Evolutionary conservation across 441 rosid species (phyloP).

Genomic region (Syzygium malaccense): DNA sequence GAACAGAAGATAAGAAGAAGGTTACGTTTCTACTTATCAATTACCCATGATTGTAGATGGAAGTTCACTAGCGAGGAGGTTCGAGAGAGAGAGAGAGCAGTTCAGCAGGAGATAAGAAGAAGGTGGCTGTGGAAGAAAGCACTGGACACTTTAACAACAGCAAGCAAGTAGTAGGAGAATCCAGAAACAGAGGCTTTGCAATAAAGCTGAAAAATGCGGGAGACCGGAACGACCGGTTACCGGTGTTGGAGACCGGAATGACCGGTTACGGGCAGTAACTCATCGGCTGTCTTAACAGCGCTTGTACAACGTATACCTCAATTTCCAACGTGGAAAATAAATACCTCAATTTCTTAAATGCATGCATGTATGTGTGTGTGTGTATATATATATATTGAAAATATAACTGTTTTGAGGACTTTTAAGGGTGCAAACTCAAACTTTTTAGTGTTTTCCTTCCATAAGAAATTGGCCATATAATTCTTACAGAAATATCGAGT

Average conservation of each 20-base stretch:
- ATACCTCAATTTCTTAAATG: too few species aligned
- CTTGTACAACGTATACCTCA: neutral
- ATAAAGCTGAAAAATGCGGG: neutral
- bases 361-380: too few species aligned
- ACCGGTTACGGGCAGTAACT: neutral
- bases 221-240: neutral
- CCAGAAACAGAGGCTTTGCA: neutral
- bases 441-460: too few species aligned
- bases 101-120: neutral
- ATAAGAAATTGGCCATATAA: too few species aligned
- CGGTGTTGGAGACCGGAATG: neutral
- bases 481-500: too few species aligned
- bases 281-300: too few species aligned
- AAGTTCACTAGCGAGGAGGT: neutral
- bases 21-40: neutral
- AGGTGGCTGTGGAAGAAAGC: neutral
- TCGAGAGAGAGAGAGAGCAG: neutral
- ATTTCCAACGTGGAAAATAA: neutral
- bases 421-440: too few species aligned
- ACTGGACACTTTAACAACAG: fast-evolving
- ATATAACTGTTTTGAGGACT: too few species aligned
- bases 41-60: neutral
- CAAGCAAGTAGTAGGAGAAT: fast-evolving
- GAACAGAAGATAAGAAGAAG: neutral
- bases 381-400: too few species aligned